Base-by-base conservation (phyloP, 1,284 basidiomycete species). In the Sutorius eximius region DNA sequence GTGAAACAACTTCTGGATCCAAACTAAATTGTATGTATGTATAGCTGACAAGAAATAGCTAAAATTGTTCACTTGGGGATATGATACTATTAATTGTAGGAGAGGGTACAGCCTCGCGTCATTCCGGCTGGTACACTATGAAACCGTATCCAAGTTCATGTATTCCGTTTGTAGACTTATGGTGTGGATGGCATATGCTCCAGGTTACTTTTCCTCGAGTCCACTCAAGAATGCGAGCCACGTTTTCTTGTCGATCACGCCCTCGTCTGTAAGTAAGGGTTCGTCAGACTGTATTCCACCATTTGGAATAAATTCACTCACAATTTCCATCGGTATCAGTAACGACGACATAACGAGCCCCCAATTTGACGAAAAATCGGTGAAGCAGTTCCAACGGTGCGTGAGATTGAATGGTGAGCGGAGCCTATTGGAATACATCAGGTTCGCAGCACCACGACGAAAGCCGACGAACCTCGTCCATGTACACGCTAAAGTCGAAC, bases 161-260 rank as follows among this genome's bases (percentile, higher is more conserved):
- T 13, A 46, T 5, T 47, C 37, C 38, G 38, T 29, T 8, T 27
- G 22, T 2, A 37, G 32, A 37, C 27, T 10, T 27, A 13, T 3
- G 33, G 32, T 24, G 42, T 32, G 24, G 9, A 34, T 27, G 18
- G 22, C 38, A 7, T 9, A 32, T 34, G 9, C 42, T 34, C 20
- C 5, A 57, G 29, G 59, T 15, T 59, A 78, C 57, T 79, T 82
- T 59, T 82, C 82, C 60, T 91, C 88, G 40, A 93, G 71, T 64
- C 86, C 82, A 50, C 77, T 82, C 33, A 95, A 73, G 75, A 95
- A 95, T 7, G 81, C 86, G 24, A 95, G 80, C 92, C 93, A 97
- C 1, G 83, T 84, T 73, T 95, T 95, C 79, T 97, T 97, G 71
- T 95, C 91, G 56, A 98, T 89, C 11, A 95, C 79, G 7, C 95